Conservation (phyloP, 257 asterid species). For the Gentiana macrophylla region DNA sequence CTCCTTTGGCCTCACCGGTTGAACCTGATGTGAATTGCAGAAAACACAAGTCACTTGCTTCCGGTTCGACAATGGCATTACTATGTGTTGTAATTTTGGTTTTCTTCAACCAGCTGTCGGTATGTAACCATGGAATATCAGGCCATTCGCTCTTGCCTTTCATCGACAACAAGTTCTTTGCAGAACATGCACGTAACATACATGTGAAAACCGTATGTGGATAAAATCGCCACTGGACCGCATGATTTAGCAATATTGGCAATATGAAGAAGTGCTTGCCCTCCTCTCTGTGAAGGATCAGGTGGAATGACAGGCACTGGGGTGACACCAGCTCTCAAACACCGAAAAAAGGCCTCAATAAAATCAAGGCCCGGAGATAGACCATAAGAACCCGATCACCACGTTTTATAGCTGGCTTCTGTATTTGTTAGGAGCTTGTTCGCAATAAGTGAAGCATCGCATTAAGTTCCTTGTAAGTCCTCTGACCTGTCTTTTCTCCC, state of each 20-base stretch:
- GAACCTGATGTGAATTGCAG: conserved; percentile 72
- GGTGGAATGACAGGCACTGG: conserved; percentile 64
- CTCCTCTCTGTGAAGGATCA: conserved; percentile 43
- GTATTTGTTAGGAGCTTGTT: conserved; percentile 20
- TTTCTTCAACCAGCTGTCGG: conserved; percentile 49
- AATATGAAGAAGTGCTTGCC: conserved; percentile 50
- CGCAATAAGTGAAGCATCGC: conserved; percentile 38
- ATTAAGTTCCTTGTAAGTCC: conserved; percentile 40
- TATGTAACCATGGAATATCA: conserved; percentile 49
- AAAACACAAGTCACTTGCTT: conserved; percentile 35
- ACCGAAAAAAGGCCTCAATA: conserved; percentile 59
- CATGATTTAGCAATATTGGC: conserved; percentile 46
- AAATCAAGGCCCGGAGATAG: conserved; percentile 53
- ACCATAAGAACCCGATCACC: conserved; percentile 54
- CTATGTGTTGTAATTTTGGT: conserved; percentile 19
- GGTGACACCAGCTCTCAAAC: conserved; percentile 41
- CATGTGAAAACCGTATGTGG: conserved; percentile 45
- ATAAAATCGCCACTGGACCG: conserved; percentile 48
- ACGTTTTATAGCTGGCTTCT: conserved; percentile 24
- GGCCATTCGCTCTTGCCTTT: conserved; percentile 41
- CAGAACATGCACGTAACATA: conserved; percentile 44
- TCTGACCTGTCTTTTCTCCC: conserved; percentile 34
- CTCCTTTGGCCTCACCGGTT: conserved; percentile 63
- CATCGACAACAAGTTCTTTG: conserved; percentile 22
- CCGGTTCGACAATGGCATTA: conserved; percentile 17